Base-by-base conservation (phyloP, 2,329 filamentous ascomycete species). In the Aspergillus quadricinctus region DNA sequence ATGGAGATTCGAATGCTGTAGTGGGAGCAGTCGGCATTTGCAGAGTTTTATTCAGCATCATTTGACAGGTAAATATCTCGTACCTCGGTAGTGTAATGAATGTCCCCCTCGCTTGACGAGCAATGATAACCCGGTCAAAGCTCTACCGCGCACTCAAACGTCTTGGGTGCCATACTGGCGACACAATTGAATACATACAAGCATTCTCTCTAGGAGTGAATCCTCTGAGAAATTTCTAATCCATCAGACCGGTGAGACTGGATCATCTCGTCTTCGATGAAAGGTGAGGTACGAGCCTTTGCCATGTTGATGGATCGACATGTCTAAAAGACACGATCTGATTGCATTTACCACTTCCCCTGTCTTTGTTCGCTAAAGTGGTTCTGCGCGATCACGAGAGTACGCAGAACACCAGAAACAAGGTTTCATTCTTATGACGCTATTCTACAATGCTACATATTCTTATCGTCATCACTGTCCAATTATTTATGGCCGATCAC, bases 251-350 rank as follows among this genome's bases (percentile, higher is more conserved):
- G 14, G 5, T 37, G 31, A 37, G 50, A 23, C 48, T 25, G 48
- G 49, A 35, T 46, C 50, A 48, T 56, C 48, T 58, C 40, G 53
- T 50, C 40, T 31, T 52, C 54, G 49, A 40, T 31, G 49, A 57
- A 57, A 48, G 40, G 57, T 57, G 57, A 52, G 57, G 54, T 52
- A 21, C 8, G 21, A 40, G 46, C 45, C 25, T 28, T 46, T 14
- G 31, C 28, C 25, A 21, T 55, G 49, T 43, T 54, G 48, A 54
- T 54, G 45, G 43, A 52, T 50, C 56, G 46, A 54, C 49, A 57
- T 41, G 14, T 54, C 31, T 48, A 21, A 48, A 48, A 40, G 40
- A 46, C 50, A 41, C 25, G 7, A 6, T 35, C 23, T 14, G n/a
- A 25, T 50, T 48, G 31, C 29, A 37, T 19, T 54, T 46, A 49